Evolutionary conservation across 169 alveolate genomes (phyloP).

Genomic region (Amoebophrya sp.): DNA sequence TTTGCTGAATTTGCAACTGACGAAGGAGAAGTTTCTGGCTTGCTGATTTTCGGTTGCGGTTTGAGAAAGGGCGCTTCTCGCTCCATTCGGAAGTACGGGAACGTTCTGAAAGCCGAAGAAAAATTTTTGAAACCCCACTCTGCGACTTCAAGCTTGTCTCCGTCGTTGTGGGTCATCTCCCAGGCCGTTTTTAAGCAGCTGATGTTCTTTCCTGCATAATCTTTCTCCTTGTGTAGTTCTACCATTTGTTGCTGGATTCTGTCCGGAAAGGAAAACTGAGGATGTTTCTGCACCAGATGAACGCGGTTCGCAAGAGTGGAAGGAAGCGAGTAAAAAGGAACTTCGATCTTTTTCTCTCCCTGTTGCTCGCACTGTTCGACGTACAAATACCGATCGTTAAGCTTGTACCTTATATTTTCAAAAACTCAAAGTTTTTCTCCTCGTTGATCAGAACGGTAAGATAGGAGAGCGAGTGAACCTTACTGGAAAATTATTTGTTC

Average conservation of each 20-base stretch:
- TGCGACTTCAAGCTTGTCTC: not conserved
- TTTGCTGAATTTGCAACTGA: not conserved
- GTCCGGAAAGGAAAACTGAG: not conserved
- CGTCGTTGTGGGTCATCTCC: conserved; percentile 20
- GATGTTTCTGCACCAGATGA: not conserved
- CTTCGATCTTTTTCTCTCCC: not conserved
- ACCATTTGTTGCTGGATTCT: not conserved
- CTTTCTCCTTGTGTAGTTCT: not conserved
- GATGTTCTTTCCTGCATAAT: not conserved
- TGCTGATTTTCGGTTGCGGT: not conserved
- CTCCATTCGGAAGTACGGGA: conserved; percentile 23
- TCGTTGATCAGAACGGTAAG: too few relatives aligned
- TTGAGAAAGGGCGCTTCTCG: not conserved
- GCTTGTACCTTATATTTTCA: too few relatives aligned
- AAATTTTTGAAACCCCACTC: conserved; percentile 17
- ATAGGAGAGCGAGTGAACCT: too few relatives aligned
- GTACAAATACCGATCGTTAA: not conserved
- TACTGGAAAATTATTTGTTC: too few relatives aligned
- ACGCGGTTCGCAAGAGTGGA: not conserved
- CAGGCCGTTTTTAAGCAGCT: not conserved
- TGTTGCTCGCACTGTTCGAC: not conserved
- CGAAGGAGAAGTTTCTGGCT: not conserved
- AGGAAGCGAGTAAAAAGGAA: not conserved
- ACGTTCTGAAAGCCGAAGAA: not conserved
- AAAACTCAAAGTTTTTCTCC: too few relatives aligned